Evolutionary conservation across 2,329 filamentous ascomycete genomes (phyloP).

Genomic region (Cyphellophora europaea): DNA sequence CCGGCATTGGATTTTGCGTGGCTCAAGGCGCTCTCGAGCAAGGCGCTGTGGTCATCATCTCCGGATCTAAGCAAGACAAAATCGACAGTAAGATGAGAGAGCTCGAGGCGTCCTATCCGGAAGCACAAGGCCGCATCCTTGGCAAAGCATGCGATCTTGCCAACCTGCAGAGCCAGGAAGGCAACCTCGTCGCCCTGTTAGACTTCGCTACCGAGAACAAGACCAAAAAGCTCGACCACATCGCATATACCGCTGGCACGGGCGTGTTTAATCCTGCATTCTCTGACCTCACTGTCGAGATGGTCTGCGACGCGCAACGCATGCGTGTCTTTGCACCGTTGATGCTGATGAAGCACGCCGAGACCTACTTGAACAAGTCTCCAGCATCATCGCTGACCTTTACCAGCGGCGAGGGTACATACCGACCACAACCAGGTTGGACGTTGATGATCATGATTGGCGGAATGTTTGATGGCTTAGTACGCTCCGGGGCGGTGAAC

Average conservation of each 20-base stretch:
- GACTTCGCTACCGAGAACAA: constrained; percentile 24
- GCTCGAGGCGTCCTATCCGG: constrained; percentile 36
- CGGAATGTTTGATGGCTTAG: constrained; percentile 43
- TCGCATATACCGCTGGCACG: no score
- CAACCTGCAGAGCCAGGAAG: constrained; percentile 35
- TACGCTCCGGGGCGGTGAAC: constrained; percentile 54
- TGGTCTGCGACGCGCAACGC: constrained; percentile 41
- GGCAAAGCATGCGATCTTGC: constrained; percentile 42
- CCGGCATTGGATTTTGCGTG: constrained; percentile 54
- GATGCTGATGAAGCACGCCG: constrained; percentile 29
- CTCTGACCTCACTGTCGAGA: constrained; percentile 52
- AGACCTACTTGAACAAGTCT: no score
- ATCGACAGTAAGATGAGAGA: constrained; percentile 37
- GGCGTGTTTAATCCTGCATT: no score
- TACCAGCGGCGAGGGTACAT: no score
- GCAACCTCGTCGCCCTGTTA: constrained; percentile 39
- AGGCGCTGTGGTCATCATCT: constrained; percentile 49
- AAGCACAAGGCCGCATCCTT: no score
- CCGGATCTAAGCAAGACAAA: constrained; percentile 45
- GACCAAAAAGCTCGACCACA: no score
- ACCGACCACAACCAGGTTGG: no score
- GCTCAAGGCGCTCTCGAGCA: constrained; percentile 49
- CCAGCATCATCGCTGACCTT: constrained; percentile 49
- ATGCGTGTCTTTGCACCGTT: constrained; percentile 32
- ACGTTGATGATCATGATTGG: constrained; percentile 42